phyloP scores from a whole-genome alignment of 768 basidiomycete species.

The Mycena latifolia region DNA sequence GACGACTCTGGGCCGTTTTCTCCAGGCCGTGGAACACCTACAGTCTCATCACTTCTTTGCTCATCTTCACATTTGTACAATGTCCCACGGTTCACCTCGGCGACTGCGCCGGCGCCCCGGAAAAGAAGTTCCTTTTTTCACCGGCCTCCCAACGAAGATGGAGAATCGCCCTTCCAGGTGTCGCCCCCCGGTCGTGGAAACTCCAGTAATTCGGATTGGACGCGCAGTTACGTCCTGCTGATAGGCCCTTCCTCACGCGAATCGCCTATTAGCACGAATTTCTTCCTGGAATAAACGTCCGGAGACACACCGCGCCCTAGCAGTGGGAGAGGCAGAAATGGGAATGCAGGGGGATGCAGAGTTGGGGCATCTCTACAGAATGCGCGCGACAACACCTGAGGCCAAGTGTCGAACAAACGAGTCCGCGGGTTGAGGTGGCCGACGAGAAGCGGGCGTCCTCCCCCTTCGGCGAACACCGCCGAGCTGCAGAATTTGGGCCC shows the following conservation, averaged over 20 bases:
- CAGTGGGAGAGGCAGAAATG: slow-evolving; percentile 47
- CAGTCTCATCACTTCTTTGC: slow-evolving; percentile 68
- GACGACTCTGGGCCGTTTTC: slow-evolving; percentile 74
- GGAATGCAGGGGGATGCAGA: slow-evolving; percentile 26
- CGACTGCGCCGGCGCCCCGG: slow-evolving; percentile 11
- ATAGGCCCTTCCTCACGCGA: slow-evolving; percentile 23
- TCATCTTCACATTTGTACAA: slow-evolving; percentile 59
- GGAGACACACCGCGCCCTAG: slow-evolving; percentile 42
- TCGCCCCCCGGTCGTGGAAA: slow-evolving; percentile 22
- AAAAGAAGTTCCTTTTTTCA: slow-evolving; percentile 36
- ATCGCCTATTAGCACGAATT: slow-evolving; percentile 41
- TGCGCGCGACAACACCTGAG: slow-evolving; percentile 11
- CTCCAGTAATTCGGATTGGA: slow-evolving; percentile 18
- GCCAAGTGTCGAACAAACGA: slow-evolving; percentile 4
- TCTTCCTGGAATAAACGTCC: slow-evolving; percentile 56
- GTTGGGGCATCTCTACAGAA: slow-evolving; percentile 17
- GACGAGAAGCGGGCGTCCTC: slow-evolving; percentile 23
- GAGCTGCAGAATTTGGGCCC: slow-evolving; percentile 2
- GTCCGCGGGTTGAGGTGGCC: slow-evolving; percentile 16
- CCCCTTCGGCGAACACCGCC: slow-evolving; percentile 15
- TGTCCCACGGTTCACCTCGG: slow-evolving; percentile 24
- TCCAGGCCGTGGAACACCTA: slow-evolving; percentile 74
- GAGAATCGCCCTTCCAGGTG: slow-evolving; percentile 40
- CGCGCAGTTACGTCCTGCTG: slow-evolving; percentile 20
- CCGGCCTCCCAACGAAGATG: slow-evolving; percentile 32